phyloP scores from a whole-genome alignment of 192 early-diverging fungal species.

The Linnemannia hyalina region DNA sequence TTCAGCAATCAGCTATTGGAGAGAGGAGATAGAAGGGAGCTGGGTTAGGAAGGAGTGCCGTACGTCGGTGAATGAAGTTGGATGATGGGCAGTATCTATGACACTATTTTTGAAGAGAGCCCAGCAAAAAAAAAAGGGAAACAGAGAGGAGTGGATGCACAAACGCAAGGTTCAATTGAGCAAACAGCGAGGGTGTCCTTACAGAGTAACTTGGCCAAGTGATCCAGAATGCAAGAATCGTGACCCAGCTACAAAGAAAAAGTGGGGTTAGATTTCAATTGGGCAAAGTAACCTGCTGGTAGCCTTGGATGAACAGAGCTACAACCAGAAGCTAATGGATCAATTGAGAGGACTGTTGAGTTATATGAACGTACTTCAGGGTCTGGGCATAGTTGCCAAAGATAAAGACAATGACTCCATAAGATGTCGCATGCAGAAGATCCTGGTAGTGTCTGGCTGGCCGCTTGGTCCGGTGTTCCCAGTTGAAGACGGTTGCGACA shows the following conservation, averaged over 20 bases:
- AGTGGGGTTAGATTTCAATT: not conserved
- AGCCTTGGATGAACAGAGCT: not conserved
- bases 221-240: constrained; percentile 53
- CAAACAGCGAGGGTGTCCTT: not conserved
- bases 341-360: not conserved
- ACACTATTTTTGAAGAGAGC: not conserved
- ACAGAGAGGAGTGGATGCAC: not conserved
- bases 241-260: constrained; percentile 35
- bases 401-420: constrained; percentile 77
- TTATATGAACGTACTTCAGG: constrained; percentile 62
- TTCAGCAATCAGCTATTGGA: constrained; percentile 67
- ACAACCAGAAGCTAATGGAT: constrained; percentile 4
- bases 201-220: constrained; percentile 56
- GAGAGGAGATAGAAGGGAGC: constrained; percentile 28
- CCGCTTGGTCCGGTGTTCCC: constrained; percentile 76
- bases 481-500: constrained; percentile 71
- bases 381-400: constrained; percentile 82
- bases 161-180: not conserved
- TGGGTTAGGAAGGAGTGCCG: not conserved
- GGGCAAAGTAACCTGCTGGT: not conserved
- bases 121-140: not conserved
- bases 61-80: not conserved
- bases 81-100: not conserved
- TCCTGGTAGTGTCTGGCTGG: constrained; percentile 77
- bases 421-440: constrained; percentile 66